A percentile compares a stretch with the other conserved stretches of the same genome.
These are phyloP conservation scores for Phlyctochytrium arcticum DNA, from an alignment of 192 early-diverging fungal genomes.

Conservation along the genomic window DNA sequence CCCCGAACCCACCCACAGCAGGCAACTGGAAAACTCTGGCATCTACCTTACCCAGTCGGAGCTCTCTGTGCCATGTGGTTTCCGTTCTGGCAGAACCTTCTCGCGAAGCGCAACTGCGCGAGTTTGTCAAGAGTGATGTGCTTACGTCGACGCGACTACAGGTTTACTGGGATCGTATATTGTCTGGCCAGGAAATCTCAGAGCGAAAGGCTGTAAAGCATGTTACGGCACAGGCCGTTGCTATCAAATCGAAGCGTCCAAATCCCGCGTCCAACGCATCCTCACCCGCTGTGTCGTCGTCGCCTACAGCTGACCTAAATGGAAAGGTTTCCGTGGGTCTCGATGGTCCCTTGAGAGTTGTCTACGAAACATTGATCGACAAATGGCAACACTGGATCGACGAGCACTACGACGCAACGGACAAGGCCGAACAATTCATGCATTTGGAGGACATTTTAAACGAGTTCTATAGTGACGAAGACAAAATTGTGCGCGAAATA, in stretches of 20 bases:
- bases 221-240: background rate
- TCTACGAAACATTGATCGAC: constrained; percentile 5
- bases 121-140: background rate
- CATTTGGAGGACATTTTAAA: constrained; percentile 4
- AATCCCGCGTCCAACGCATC: too few species aligned
- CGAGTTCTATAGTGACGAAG: constrained; percentile 1
- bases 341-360: constrained; percentile 5
- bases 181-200: constrained; percentile 6
- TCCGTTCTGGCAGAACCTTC: background rate
- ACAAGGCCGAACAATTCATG: constrained; percentile 10
- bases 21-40: too few species aligned
- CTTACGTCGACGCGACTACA: background rate
- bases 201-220: background rate
- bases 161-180: background rate
- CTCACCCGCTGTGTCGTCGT: too few species aligned
- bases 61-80: constrained; percentile 1
- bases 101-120: background rate
- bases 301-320: too few species aligned
- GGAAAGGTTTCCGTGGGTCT: background rate
- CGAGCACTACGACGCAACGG: background rate
- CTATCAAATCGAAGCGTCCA: background rate
- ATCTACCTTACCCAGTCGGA: background rate
- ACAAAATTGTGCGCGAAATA: too few species aligned
- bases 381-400: constrained; percentile 10
- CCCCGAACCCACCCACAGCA: background rate